These are phyloP conservation scores for Colletotrichum plurivorum DNA, from an alignment of 2,329 filamentous ascomycete genomes.

Conservation along the genomic window DNA sequence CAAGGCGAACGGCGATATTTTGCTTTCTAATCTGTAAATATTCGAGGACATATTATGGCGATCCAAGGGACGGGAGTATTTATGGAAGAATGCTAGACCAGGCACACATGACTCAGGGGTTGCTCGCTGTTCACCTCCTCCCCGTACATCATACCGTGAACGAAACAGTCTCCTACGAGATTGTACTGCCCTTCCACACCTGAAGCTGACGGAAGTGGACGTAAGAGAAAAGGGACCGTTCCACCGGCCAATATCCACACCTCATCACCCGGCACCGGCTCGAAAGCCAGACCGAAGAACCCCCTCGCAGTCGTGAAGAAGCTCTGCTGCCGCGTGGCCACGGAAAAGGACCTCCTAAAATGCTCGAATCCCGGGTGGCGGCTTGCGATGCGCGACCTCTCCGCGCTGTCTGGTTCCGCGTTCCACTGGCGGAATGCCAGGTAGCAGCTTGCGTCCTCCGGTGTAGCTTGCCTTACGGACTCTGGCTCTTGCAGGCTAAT, in stretches of 20 bases:
- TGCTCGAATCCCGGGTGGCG: neutral
- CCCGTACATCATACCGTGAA: neutral
- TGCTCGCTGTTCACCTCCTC: neutral
- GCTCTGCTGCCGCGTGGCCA: neutral
- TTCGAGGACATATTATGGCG: neutral
- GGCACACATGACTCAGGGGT: neutral
- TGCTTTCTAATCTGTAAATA: constrained; percentile 7
- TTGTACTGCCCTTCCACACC: neutral
- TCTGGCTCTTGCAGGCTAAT: neutral
- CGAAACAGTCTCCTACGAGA: neutral
- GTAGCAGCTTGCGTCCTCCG: neutral
- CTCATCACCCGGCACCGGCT: neutral
- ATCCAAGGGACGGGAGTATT: neutral
- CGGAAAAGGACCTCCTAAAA: neutral
- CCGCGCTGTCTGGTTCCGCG: neutral
- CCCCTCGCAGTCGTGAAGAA: neutral
- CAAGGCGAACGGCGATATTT: neutral
- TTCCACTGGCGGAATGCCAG: neutral
- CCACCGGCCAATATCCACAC: neutral
- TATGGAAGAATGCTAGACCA: neutral
- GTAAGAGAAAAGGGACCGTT: neutral
- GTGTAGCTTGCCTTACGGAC: neutral
- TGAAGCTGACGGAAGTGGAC: neutral
- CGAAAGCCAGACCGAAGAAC: neutral
- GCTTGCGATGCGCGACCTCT: neutral